phyloP scores from a whole-genome alignment of 2,329 filamentous ascomycete genomes.

The Xylariales sp. region DNA sequence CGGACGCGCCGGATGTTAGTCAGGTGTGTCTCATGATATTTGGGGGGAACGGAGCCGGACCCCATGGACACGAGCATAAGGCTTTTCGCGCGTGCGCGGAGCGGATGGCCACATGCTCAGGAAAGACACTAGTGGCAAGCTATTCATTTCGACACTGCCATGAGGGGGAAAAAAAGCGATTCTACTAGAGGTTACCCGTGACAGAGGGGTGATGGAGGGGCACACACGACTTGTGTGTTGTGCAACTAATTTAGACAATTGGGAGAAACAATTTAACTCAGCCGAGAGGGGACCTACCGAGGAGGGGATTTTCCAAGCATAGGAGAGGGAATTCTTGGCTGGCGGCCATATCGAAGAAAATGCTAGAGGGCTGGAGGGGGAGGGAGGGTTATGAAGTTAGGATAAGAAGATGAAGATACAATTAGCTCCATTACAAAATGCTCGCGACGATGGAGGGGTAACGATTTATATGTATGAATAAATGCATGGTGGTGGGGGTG shows the following conservation, averaged over 20 bases:
- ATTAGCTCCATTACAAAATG: not conserved
- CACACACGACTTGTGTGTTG: not conserved
- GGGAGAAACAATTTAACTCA: conserved; percentile 21
- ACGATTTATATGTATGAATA: conserved; percentile 46
- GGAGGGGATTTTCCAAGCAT: conserved; percentile 96
- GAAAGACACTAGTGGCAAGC: not conserved
- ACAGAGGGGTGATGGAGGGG: conserved; percentile 13
- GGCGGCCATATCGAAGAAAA: conserved; percentile 71
- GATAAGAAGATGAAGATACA: not conserved
- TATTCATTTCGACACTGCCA: not conserved
- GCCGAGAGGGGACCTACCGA: conserved; percentile 69
- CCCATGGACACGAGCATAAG: not conserved
- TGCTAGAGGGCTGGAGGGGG: conserved; percentile 25
- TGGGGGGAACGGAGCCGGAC: not conserved
- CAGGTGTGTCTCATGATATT: conserved; percentile 9
- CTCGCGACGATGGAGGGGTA: conserved; percentile 45
- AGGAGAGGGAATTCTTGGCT: conserved; percentile 87
- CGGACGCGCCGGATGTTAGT: conserved; percentile 24
- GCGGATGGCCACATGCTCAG: not conserved
- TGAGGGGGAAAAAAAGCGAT: conserved; percentile 1
- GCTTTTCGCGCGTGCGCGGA: not conserved
- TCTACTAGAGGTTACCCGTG: not conserved
- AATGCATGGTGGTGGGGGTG: conserved; percentile 46
- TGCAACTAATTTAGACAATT: not conserved
- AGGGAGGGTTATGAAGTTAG: not conserved